Conservation (phyloP, 2,329 filamentous ascomycete species). For the Cladosporium sp. region DNA sequence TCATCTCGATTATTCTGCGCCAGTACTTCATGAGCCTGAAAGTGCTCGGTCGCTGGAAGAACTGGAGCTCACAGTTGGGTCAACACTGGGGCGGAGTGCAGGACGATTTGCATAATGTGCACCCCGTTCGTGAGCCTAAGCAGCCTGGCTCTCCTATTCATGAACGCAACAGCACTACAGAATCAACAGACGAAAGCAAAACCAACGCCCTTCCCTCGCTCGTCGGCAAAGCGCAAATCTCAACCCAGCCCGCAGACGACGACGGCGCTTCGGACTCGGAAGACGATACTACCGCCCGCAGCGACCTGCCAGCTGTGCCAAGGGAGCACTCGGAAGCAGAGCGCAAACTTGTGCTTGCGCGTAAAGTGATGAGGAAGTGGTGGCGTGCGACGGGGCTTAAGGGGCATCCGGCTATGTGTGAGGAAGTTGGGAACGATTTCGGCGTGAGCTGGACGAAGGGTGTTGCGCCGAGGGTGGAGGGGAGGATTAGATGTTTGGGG, state of each 20-base stretch:
- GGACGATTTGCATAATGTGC: conserved; percentile 55
- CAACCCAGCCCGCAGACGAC: neutral
- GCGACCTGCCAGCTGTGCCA: conserved; percentile 46
- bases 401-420: conserved; percentile 47
- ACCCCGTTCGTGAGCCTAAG: conserved; percentile 40
- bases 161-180: conserved; percentile 1
- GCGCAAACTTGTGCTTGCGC: conserved; percentile 63
- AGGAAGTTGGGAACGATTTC: conserved; percentile 62
- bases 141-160: neutral
- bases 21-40: conserved; percentile 90
- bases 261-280: conserved; percentile 35
- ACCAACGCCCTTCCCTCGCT: conserved; percentile 19
- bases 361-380: conserved; percentile 73
- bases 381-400: conserved; percentile 66
- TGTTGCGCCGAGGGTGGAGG: conserved; percentile 76
- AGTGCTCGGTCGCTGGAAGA: conserved; percentile 76
- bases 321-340: conserved; percentile 44
- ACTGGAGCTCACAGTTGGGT: conserved; percentile 63
- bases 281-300: conserved; percentile 38
- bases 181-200: neutral
- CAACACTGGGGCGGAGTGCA: conserved; percentile 69
- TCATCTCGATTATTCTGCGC: conserved; percentile 81
- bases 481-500: conserved; percentile 57
- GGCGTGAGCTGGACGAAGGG: conserved; percentile 73
- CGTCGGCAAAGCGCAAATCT: conserved; percentile 23